These are phyloP conservation scores for Sporothrix dimorphospora DNA, from an alignment of 2,329 filamentous ascomycete species.

Conservation along the genomic window DNA sequence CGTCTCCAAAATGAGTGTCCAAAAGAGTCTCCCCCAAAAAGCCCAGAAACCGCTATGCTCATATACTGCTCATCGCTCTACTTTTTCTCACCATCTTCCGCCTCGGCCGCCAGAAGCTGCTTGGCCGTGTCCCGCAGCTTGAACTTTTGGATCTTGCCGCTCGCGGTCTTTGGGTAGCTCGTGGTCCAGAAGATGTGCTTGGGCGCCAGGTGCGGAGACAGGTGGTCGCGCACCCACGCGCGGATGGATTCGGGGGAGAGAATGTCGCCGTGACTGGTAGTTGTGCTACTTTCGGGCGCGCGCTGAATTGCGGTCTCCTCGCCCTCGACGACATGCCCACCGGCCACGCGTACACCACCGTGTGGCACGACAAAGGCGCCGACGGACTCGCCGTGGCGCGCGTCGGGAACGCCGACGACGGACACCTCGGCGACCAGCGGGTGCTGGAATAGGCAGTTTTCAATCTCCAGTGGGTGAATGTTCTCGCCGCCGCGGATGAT, in stretches of 20 bases:
- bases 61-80: not conserved
- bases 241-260: slow-evolving; percentile 63
- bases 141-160: slow-evolving; percentile 96
- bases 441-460: slow-evolving; percentile 81
- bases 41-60: not conserved
- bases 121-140: slow-evolving; percentile 70
- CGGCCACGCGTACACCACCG: slow-evolving; percentile 40
- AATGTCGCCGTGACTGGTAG: slow-evolving; percentile 30
- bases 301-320: slow-evolving; percentile 24
- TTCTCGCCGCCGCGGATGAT: slow-evolving; percentile 97
- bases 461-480: slow-evolving; percentile 90
- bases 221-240: slow-evolving; percentile 69
- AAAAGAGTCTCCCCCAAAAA: not conserved
- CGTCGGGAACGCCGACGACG: slow-evolving; percentile 82
- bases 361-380: slow-evolving; percentile 75
- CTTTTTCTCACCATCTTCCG: not conserved
- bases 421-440: slow-evolving; percentile 72
- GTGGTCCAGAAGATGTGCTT: slow-evolving; percentile 87
- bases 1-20: not conserved
- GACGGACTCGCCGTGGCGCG: slow-evolving; percentile 82
- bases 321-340: slow-evolving; percentile 36
- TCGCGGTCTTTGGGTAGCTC: slow-evolving; percentile 91
- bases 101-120: slow-evolving; percentile 3
- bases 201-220: slow-evolving; percentile 79
- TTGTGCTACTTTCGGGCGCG: slow-evolving; percentile 30